Base-by-base conservation (phyloP, 345 rosid genomes). In the Dipteronia sinensis region DNA sequence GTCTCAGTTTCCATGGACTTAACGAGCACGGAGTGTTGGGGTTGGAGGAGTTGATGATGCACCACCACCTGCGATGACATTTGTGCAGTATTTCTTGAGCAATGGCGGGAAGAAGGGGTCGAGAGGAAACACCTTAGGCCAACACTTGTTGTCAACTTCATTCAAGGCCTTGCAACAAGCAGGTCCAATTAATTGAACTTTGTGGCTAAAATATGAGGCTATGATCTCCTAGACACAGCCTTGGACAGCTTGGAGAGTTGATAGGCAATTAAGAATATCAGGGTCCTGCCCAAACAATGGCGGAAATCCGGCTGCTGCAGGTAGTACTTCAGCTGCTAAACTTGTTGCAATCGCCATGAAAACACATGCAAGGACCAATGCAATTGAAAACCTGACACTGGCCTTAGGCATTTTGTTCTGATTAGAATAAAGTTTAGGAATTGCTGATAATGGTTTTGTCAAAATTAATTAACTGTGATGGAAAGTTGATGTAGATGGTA, bases 121-220 rank as follows among this genome's bases (percentile, higher is more conserved):
- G 0, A 71, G 23, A 29, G 71, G 80, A 51, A 77, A 31, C 15
- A 70, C 15, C 38, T 16, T 70, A 15, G 80, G 70, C 76, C 75
- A 47, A 22, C 76, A 77, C 8, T 61, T 49, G 10, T 29, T 15
- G 0, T 47, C n/a, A 7, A 71, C 31, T 2, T 25, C 17, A 25
- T 7, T 65, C 11, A 69, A 17, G 13, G 74, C 62, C 46, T n/a
- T 46, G 74, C 79, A 77, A 63, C 79, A 77, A 58, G 67, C 29
- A 1, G 58, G 55, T 1, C 74, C 79, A 34, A 69, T 44, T 19
- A 38, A 10, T 4, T 69, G 56, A 16, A 20, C 10, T 6, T 23
- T 29, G 9, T 20, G 38, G 72, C 56, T 69, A n/a, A 20, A 13
- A 25, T 47, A 49, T 2, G 73, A 22, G 9, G 38, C 49, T 69